Conservation (phyloP, 768 basidiomycete genomes). For the Lactarius hengduanensis region DNA sequence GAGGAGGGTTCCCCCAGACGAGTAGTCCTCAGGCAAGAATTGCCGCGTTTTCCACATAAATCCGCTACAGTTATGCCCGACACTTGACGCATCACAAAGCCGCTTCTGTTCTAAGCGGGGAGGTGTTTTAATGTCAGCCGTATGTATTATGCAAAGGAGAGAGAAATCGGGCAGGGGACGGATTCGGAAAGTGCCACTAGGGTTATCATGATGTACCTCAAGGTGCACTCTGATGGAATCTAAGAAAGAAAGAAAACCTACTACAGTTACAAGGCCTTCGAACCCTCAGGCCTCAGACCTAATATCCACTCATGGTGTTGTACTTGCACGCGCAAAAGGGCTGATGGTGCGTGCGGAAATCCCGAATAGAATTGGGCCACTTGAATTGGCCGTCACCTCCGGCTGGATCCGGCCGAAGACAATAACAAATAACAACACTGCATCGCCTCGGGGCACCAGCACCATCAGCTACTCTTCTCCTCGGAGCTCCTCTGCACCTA, state of each 20-base stretch:
- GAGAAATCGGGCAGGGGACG: no score
- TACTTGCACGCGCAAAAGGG: neutral
- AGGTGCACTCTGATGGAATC: no score
- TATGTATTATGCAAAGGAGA: no score
- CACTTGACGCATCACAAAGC: neutral
- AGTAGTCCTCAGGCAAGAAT: neutral
- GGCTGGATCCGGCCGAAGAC: neutral
- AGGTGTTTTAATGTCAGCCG: no score
- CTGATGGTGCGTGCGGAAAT: neutral
- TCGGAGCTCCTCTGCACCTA: neutral
- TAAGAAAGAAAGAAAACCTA: no score
- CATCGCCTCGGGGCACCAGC: neutral
- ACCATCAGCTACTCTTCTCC: neutral
- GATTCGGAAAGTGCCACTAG: no score
- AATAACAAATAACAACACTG: neutral
- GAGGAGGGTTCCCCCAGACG: neutral
- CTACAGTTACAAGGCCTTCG: neutral
- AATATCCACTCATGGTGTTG: neutral
- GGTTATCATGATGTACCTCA: no score
- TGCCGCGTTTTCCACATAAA: neutral
- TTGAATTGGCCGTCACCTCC: neutral
- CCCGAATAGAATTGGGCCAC: neutral
- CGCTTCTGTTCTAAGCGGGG: no score
- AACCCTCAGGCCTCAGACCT: neutral
- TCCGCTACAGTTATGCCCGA: neutral